These are phyloP conservation scores for Nicotiana obtusifolia DNA, from an alignment of 257 asterid genomes.

Conservation along the genomic window DNA sequence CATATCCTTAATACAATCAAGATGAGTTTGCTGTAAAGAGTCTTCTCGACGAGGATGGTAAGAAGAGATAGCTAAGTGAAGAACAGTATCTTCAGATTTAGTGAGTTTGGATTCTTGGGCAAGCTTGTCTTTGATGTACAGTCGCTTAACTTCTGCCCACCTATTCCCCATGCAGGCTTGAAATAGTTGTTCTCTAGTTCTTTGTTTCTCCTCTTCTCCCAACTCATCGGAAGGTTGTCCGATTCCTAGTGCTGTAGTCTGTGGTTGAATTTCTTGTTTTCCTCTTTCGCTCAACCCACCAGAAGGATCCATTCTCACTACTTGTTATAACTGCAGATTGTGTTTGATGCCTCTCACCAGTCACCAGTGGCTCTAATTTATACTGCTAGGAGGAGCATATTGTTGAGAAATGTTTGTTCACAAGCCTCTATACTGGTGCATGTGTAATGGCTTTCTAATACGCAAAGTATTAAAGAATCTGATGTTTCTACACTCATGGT, in stretches of 20 bases:
- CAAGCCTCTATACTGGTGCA: not conserved
- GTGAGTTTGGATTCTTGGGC: slow-evolving; percentile 25
- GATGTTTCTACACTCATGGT: not conserved
- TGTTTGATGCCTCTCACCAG: not conserved
- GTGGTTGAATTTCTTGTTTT: not conserved
- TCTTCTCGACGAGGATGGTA: slow-evolving; percentile 11
- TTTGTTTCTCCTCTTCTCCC: not conserved
- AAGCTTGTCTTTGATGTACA: not conserved
- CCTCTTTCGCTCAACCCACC: not conserved
- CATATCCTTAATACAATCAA: slow-evolving; percentile 5
- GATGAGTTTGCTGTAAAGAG: not conserved
- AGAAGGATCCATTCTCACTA: not conserved
- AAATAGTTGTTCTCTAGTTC: slow-evolving; percentile 14
- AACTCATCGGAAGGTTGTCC: not conserved
- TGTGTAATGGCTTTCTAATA: not conserved
- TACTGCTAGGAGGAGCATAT: not conserved
- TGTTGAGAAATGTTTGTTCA: not conserved
- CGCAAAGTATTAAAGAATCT: not conserved
- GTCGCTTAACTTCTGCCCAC: slow-evolving; percentile 20
- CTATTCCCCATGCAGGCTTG: slow-evolving; percentile 23
- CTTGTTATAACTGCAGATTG: not conserved
- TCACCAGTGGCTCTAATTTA: not conserved
- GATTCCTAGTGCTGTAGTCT: not conserved
- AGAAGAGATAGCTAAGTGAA: slow-evolving; percentile 42
- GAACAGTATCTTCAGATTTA: slow-evolving; percentile 37